Percentiles rank a stretch among this genome's conserved stretches.
phyloP scores from a whole-genome alignment of 371 early-diverging fungal species.

The Lichtheimia ramosa region DNA sequence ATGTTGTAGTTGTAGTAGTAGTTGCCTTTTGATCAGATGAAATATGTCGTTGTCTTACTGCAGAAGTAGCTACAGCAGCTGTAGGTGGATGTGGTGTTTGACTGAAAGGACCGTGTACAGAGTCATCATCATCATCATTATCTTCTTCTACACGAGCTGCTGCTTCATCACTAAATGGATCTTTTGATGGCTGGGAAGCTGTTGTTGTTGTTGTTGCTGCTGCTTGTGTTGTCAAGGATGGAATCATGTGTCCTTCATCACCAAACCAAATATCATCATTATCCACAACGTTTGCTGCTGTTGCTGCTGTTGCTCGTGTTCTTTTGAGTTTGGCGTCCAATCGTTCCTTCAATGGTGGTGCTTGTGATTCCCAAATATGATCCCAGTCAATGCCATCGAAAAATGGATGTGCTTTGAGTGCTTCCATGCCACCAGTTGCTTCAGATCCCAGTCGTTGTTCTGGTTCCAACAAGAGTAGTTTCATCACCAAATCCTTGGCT shows the following conservation, averaged over 20 bases:
- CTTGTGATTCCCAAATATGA: slow-evolving; percentile 43
- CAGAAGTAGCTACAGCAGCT: background rate
- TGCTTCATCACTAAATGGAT: background rate
- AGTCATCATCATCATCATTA: slow-evolving; percentile 5
- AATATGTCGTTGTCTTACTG: background rate
- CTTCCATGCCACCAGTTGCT: slow-evolving; percentile 60
- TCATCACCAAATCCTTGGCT: slow-evolving; percentile 73
- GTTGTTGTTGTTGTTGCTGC: no score
- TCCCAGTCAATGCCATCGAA: slow-evolving; percentile 90
- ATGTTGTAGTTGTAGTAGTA: background rate
- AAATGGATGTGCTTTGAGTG: slow-evolving; percentile 86
- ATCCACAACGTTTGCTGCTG: slow-evolving; percentile 7
- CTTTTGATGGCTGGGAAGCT: slow-evolving; percentile 16
- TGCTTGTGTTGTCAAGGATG: background rate
- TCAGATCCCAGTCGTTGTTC: slow-evolving; percentile 68
- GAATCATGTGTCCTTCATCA: slow-evolving; percentile 1
- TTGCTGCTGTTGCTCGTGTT: slow-evolving; percentile 9
- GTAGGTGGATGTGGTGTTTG: background rate
- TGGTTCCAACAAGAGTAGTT: slow-evolving; percentile 79
- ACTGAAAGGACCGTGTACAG: background rate
- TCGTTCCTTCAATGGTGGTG: slow-evolving; percentile 34
- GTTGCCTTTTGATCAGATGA: background rate
- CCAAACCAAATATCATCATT: slow-evolving; percentile 36
- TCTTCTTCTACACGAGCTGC: background rate
- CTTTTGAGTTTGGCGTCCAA: slow-evolving; percentile 37